Evolutionary conservation across 2,329 filamentous ascomycete genomes (phyloP), one percentile per base, ranked within the genome.

Genomic region (Madurella fahalii): DNA sequence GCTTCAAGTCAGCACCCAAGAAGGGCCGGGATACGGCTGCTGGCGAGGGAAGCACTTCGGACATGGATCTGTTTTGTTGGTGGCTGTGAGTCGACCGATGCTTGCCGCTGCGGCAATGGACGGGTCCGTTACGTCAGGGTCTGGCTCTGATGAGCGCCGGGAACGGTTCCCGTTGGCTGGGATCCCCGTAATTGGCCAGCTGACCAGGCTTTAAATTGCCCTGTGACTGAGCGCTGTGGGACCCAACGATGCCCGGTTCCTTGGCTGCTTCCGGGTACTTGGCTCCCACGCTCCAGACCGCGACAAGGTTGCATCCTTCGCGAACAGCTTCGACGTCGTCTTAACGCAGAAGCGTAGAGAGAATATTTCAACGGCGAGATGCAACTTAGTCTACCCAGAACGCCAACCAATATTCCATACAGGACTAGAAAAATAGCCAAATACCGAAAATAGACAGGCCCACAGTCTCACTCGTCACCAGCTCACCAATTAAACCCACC

Each of bases 61-160:
- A 40, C 45, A 41, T 15, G 42, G 18, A 34, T 31, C 16, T 18
- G 25, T 41, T 51, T 42, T 47, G 45, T 40, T 42, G 52, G 34
- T 37, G 34, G 13, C 11, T 37, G 2, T 52, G 18, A 30, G 30
- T 47, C 17, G 47, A 18, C 58, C 58, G 56, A 58, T 54, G 55
- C 45, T 57, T 53, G 53, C 58, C 56, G 56, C 41, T 40, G 37
- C 54, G 47, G 54, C 25, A 57, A 25, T 52, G 47, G 42, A 52
- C 34, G 51, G 48, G 52, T 48, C 40, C 50, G 31, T 58, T 58
- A 59, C 52, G 56, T 60, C 57, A 59, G 50, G 48, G 41, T 20
- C 47, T 46, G 31, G 54, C 49, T 32, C n/a, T 9, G 31, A 18
- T n/a, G 12, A 4, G 12, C 4, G 20, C 16, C 45, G 37, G 55